Evolutionary conservation across 352 stramenopile species (phyloP), one percentile per base, ranked within the genome.

Genomic region (Pythium volutum): DNA sequence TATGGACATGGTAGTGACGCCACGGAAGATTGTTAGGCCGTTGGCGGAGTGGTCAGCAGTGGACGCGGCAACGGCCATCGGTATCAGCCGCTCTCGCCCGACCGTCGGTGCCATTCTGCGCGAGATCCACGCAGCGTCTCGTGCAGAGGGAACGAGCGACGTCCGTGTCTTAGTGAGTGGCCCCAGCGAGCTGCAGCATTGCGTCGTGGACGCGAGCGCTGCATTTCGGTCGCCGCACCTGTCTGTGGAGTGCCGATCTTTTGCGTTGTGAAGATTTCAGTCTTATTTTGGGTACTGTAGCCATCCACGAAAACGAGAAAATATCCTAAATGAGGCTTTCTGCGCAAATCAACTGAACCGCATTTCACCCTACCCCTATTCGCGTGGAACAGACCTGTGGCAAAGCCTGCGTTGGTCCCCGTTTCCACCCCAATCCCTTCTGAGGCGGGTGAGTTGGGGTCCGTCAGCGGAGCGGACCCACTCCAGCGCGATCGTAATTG

Each of bases 241-340:
- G 33, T 50, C 62, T 1, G 62, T 69, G 7, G 62, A 69, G 34
- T 60, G 62, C 47, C 62, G 62, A 43, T 69, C 62, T 39, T 69
- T 69, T 34, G 54, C 55, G n/a, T 33, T 69, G 42, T 65, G 48
- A 52, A 33, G 42, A 12, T 25, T 48, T n/a, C 11, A 23, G 14
- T 33, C 15, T 59, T 49, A 27, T 57, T 57, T 57, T 57, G 52
- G 34, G 23, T 22, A 39, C 3, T 49, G 52, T 49, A 59, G 52
- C 52, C 38, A 59, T 59, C 31, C 16, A 8, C 18, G 14, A 29
- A 55, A n/a, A n/a, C n/a, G n/a, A n/a, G n/a, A n/a, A n/a, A n/a
- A n/a, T 55, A 27, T 10, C 29, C 27, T 29, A 41, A 36, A 38
- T 53, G 27, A 22, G 12, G 10, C 9, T 38, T 8, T 48, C 42